phyloP scores from a whole-genome alignment of 345 rosid species.

The Ceriops tagal region DNA sequence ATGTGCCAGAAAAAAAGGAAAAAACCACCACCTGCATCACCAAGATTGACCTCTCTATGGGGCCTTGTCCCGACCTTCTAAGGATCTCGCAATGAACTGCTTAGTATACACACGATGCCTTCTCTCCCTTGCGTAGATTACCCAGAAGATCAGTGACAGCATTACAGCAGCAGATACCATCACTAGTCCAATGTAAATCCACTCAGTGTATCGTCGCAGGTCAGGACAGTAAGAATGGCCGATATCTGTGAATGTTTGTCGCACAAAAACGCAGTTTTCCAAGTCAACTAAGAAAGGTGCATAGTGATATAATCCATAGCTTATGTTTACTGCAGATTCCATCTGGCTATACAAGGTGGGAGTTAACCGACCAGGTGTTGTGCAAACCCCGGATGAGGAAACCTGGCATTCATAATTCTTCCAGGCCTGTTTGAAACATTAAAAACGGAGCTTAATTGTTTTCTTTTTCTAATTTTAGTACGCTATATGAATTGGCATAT shows the following conservation, averaged over 20 bases:
- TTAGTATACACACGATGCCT: constrained; percentile 78
- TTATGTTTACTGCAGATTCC: constrained; percentile 69
- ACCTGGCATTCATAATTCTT: constrained; percentile 49
- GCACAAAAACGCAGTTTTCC: constrained; percentile 72
- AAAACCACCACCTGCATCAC: background rate
- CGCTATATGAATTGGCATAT: too few relatives aligned
- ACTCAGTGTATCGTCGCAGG: constrained; percentile 47
- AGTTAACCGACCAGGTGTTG: constrained; percentile 70
- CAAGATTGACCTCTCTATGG: too few relatives aligned
- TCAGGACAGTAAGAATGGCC: constrained; percentile 54
- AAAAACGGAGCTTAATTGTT: background rate
- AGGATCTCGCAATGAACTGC: constrained; percentile 19
- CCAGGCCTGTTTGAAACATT: constrained; percentile 51
- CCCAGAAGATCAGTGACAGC: constrained; percentile 92
- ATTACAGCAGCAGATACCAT: constrained; percentile 77
- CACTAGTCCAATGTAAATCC: constrained; percentile 81
- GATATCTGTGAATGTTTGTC: constrained; percentile 65
- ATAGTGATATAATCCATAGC: constrained; percentile 63
- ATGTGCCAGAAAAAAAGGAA: background rate
- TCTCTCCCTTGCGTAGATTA: constrained; percentile 77
- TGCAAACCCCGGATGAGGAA: constrained; percentile 50
- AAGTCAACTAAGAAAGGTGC: constrained; percentile 80
- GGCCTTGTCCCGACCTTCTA: background rate
- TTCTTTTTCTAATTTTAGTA: too few relatives aligned
- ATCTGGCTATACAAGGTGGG: constrained; percentile 61